A percentile compares a stretch with the other conserved stretches of the same genome.
Conservation (phyloP, 495 filamentous ascomycete genomes). For the Astrocystis sublimbata region DNA sequence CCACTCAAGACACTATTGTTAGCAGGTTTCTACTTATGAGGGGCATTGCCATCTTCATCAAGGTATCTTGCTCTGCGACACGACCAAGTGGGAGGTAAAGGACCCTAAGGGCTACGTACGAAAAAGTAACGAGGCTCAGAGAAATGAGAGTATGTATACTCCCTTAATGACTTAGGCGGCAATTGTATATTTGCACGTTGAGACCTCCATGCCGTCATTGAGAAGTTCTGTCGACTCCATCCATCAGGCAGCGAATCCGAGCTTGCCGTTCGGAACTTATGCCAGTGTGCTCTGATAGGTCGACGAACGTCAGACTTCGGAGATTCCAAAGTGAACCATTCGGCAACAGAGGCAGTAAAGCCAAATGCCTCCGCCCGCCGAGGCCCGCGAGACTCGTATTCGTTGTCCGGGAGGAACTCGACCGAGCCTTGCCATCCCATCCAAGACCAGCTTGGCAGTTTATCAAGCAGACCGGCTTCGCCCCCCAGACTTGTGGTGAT, state of each 20-base stretch:
- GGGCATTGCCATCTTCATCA: too few species aligned
- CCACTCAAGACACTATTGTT: too few species aligned
- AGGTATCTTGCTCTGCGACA: too few species aligned
- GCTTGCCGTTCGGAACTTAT: background rate
- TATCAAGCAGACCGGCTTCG: background rate
- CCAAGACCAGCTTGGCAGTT: slow-evolving; percentile 1
- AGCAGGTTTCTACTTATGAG: too few species aligned
- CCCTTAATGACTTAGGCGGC: background rate
- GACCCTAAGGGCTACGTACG: too few species aligned
- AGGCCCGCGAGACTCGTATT: slow-evolving; percentile 1
- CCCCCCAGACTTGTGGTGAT: too few species aligned
- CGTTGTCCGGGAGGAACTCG: background rate
- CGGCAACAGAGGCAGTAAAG: background rate
- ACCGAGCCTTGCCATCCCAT: background rate
- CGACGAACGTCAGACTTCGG: background rate
- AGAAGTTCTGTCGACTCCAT: background rate
- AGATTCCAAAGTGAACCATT: background rate
- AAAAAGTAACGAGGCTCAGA: background rate
- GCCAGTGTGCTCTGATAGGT: background rate
- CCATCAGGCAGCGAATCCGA: background rate
- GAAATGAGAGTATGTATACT: background rate
- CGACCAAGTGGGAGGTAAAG: too few species aligned
- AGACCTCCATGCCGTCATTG: background rate
- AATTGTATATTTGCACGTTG: background rate
- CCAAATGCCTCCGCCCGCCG: background rate